These are phyloP conservation scores for Aspergillus novoparasiticus DNA, from an alignment of 2,329 filamentous ascomycete species.

Conservation along the genomic window DNA sequence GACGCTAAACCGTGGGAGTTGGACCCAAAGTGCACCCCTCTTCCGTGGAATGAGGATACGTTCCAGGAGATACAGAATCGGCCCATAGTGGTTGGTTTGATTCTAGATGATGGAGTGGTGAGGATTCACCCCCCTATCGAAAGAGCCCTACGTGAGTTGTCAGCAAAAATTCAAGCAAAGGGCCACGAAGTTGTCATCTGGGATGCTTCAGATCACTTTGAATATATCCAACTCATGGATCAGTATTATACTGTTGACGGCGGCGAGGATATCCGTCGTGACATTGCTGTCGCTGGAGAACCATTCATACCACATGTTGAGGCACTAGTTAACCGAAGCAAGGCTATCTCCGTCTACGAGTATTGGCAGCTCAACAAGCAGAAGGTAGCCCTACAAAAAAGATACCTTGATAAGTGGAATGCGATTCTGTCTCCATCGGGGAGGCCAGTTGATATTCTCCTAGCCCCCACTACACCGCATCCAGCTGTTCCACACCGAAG, in stretches of 20 bases:
- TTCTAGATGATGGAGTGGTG: slow-evolving; percentile 58
- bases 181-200: slow-evolving; percentile 61
- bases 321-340: slow-evolving; percentile 55
- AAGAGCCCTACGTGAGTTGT: slow-evolving; percentile 45
- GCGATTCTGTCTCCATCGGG: slow-evolving; percentile 49
- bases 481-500: slow-evolving; percentile 51
- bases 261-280: slow-evolving; percentile 62
- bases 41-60: slow-evolving; percentile 55
- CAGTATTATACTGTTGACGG: slow-evolving; percentile 65
- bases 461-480: slow-evolving; percentile 65
- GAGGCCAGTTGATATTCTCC: slow-evolving; percentile 55
- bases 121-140: slow-evolving; percentile 57
- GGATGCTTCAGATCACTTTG: slow-evolving; percentile 52
- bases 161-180: slow-evolving; percentile 42
- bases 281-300: slow-evolving; percentile 59
- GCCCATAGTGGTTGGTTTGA: slow-evolving; percentile 54
- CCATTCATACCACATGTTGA: slow-evolving; percentile 63
- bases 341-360: slow-evolving; percentile 62
- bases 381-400: slow-evolving; percentile 57
- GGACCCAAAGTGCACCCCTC: slow-evolving; percentile 57
- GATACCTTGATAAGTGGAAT: slow-evolving; percentile 63
- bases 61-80: slow-evolving; percentile 46
- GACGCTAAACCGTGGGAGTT: slow-evolving; percentile 54
- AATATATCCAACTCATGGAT: slow-evolving; percentile 63
- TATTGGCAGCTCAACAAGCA: slow-evolving; percentile 69